phyloP scores from a whole-genome alignment of 257 asterid species.

The Striga asiatica region DNA sequence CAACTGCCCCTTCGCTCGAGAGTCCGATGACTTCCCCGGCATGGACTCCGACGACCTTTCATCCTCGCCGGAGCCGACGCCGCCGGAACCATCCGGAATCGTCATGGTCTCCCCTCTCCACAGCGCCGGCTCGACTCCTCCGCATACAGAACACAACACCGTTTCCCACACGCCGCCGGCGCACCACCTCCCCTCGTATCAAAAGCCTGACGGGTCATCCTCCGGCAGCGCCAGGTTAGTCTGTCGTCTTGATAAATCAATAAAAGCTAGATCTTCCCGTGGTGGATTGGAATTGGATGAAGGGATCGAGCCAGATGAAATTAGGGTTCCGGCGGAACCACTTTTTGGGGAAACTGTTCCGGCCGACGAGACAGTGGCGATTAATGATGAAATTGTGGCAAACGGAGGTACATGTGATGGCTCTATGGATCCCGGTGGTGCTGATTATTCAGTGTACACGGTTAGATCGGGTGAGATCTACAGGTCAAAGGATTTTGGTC shows the following conservation, averaged over 20 bases:
- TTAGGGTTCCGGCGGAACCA: slow-evolving; percentile 9
- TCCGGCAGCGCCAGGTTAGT: slow-evolving; percentile 9
- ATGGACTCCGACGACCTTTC: slow-evolving; percentile 4
- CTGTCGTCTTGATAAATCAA: neutral
- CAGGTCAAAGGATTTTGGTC: too few relatives aligned
- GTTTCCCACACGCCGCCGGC: slow-evolving; percentile 33
- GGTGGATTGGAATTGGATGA: slow-evolving; percentile 8
- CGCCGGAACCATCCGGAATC: slow-evolving; percentile 17
- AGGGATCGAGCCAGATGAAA: slow-evolving; percentile 1
- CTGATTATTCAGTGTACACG: neutral
- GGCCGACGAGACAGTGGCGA: slow-evolving; percentile 14
- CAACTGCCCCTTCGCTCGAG: slow-evolving; percentile 23
- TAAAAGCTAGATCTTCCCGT: slow-evolving; percentile 15
- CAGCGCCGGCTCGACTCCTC: slow-evolving; percentile 3
- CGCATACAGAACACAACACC: slow-evolving; percentile 16
- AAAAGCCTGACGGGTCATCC: slow-evolving; percentile 9
- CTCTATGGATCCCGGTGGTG: slow-evolving; percentile 3
- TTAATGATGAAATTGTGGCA: slow-evolving; percentile 10
- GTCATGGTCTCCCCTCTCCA: slow-evolving; percentile 24
- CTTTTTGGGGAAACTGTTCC: slow-evolving; percentile 14
- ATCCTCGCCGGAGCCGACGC: slow-evolving; percentile 12
- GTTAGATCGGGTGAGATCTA: too few relatives aligned
- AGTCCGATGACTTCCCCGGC: slow-evolving; percentile 18
- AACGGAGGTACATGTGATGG: neutral
- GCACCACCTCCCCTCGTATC: slow-evolving; percentile 17